Base-by-base conservation (phyloP, 495 filamentous ascomycete species). In the Neurospora sp. region DNA sequence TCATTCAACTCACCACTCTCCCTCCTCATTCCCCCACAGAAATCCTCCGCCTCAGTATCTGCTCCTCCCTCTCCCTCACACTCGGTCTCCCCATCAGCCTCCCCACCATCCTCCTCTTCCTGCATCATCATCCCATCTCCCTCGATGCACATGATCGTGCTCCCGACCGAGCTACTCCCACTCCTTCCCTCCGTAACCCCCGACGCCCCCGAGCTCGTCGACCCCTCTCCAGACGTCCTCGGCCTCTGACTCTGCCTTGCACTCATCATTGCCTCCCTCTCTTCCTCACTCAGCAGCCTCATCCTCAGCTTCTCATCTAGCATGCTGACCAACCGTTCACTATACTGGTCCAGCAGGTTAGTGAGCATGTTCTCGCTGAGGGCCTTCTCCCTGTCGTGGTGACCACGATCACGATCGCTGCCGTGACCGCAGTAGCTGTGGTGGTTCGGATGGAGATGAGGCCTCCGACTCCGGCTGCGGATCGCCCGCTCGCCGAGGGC, bases 341-440 rank as follows among this genome's bases (percentile, higher is more conserved):
- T 90, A 75, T 93, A 93, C 78, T 90, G 86, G 77, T 93, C 92
- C 15, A 94, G 82, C 45, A 92, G 77, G 66, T 89, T 88, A 34
- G 83, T 88, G 76, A 93, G 86, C 70, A 88, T 81, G 9, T 81
- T 83, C 77, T 92, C 90, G 75, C 85, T 88, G 69, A 90, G 79
- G 24, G 82, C 80, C 71, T 84, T 86, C 24, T 76, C 39, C 5
- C 69, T 71, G n/a, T 34, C 24, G 21, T 54, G n/a, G 21, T 28
- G 45, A 13, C 21, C 45, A 54, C 21, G 45, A 24, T 21, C 24
- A 54, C 21, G 45, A 54, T 21, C 24, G 24, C 48, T n/a, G 15
- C 31, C 54, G 24, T 34, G 54, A 15, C 54, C 15, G 15, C 54
- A 66, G 54, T 66, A 34, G 2, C 28, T 66, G 54, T 66, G 54